These are phyloP conservation scores for Aspergillus ellipticus DNA, from an alignment of 495 filamentous ascomycete species.

Conservation along the genomic window DNA sequence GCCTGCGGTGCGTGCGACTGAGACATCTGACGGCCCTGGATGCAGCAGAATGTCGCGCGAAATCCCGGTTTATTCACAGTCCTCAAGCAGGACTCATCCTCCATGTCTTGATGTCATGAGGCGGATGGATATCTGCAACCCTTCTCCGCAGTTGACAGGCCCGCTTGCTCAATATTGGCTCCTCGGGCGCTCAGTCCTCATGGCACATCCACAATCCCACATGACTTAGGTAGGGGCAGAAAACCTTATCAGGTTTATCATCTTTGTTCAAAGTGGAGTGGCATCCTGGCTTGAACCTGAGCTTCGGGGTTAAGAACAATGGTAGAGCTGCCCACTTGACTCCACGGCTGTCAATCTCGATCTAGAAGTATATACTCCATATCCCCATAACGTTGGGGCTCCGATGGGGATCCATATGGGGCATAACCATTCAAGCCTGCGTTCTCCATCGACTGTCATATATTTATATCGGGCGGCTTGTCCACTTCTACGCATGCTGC, in stretches of 20 bases:
- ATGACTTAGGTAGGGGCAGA: constrained; percentile 15
- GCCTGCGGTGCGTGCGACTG: constrained; percentile 6
- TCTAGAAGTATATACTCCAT: constrained; percentile 5
- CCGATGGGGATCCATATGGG: constrained; percentile 1
- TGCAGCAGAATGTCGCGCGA: background rate
- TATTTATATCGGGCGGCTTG: background rate
- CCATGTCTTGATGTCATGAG: constrained; percentile 11
- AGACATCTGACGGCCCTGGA: constrained; percentile 5
- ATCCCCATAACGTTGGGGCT: background rate
- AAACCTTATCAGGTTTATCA: constrained; percentile 27
- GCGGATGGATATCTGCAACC: constrained; percentile 18
- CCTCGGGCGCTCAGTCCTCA: constrained; percentile 21
- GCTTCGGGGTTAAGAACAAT: constrained; percentile 15
- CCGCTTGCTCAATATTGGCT: constrained; percentile 22
- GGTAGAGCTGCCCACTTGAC: constrained; percentile 21
- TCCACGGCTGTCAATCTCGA: constrained; percentile 18
- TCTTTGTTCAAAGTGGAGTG: constrained; percentile 20
- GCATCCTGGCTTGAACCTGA: constrained; percentile 15
- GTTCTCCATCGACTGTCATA: background rate
- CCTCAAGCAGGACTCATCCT: background rate
- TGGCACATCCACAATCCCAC: constrained; percentile 30
- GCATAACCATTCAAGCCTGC: background rate
- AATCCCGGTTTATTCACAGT: background rate
- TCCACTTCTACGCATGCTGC: background rate
- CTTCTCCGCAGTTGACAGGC: constrained; percentile 27